A percentile compares a stretch with the other conserved stretches of the same genome.
Evolutionary conservation across 73 alveolate species (phyloP).

Genomic region (Paramecium tetraurelia): DNA sequence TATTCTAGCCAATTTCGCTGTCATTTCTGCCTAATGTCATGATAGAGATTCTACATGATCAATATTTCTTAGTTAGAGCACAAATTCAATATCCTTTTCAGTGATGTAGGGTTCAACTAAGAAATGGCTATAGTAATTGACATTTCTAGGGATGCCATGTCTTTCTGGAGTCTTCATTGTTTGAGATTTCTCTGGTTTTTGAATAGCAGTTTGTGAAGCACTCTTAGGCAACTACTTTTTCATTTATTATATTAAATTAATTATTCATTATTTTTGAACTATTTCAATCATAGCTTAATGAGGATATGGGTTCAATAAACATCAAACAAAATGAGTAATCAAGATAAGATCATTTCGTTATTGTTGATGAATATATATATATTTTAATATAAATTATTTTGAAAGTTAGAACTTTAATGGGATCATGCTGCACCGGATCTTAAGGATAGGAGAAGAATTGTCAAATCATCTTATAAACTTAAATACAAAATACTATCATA

Average conservation of each 20-base stretch:
- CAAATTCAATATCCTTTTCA: conserved; percentile 59
- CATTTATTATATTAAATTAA: not conserved
- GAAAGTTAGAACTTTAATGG: not conserved
- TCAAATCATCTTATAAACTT: not conserved
- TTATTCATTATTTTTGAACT: not conserved
- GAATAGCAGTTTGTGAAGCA: not conserved
- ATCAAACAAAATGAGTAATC: not conserved
- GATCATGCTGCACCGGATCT: not conserved
- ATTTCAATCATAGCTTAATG: not conserved
- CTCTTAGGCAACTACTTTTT: not conserved
- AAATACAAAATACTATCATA: not conserved
- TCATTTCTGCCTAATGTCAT: conserved; percentile 12
- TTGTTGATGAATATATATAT: not conserved
- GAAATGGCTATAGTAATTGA: conserved; percentile 49
- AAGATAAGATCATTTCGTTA: not conserved
- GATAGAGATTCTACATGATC: not conserved
- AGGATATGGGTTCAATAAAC: not conserved
- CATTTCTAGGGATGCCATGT: conserved; percentile 53
- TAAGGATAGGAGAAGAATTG: not conserved
- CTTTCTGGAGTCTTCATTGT: not conserved
- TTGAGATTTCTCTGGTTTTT: not conserved
- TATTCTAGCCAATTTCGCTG: not conserved
- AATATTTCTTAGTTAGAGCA: not conserved
- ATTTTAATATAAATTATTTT: not conserved
- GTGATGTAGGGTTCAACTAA: conserved; percentile 46